A percentile compares a stretch with the other conserved stretches of the same genome.
phyloP scores from a whole-genome alignment of 306 rosid genomes.

The Medicago ruthenica region DNA sequence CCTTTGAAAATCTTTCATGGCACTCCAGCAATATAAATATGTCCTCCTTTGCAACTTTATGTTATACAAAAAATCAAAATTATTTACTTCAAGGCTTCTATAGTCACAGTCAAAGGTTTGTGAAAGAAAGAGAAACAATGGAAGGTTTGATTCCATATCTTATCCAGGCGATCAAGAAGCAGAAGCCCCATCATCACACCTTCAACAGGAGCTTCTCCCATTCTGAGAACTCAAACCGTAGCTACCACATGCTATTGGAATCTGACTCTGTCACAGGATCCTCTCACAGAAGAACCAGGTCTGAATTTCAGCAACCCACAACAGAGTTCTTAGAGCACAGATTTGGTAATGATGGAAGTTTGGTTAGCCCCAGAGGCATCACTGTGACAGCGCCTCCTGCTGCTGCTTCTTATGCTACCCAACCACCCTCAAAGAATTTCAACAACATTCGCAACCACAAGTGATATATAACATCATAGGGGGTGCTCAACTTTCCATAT shows the following conservation, averaged over 20 bases:
- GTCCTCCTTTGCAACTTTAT: background rate
- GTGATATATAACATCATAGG: constrained; percentile 23
- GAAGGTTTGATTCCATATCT: constrained; percentile 89
- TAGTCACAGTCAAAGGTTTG: constrained; percentile 23
- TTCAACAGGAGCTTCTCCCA: constrained; percentile 58
- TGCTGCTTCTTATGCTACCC: constrained; percentile 35
- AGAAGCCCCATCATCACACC: constrained; percentile 47
- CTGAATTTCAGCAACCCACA: constrained; percentile 63
- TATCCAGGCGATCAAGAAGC: constrained; percentile 71
- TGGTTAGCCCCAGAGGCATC: constrained; percentile 41
- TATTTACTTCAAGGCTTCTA: constrained; percentile 8
- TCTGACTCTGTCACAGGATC: constrained; percentile 59
- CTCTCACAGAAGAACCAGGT: constrained; percentile 72
- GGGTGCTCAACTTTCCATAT: constrained; percentile 1
- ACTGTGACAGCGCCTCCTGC: background rate
- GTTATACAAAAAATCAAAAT: background rate
- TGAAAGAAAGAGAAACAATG: constrained; percentile 48
- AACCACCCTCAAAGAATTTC: constrained; percentile 13
- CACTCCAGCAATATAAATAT: constrained; percentile 40
- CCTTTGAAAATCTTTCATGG: background rate
- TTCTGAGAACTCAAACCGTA: constrained; percentile 59
- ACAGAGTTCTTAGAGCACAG: constrained; percentile 46
- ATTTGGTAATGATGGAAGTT: constrained; percentile 31
- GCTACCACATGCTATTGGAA: constrained; percentile 69
- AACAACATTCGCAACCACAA: constrained; percentile 39